Evolutionary conservation across 805 yeast genomes (phyloP), one percentile per base, ranked within the genome.

Genomic region (Scheffersomyces stipitis): DNA sequence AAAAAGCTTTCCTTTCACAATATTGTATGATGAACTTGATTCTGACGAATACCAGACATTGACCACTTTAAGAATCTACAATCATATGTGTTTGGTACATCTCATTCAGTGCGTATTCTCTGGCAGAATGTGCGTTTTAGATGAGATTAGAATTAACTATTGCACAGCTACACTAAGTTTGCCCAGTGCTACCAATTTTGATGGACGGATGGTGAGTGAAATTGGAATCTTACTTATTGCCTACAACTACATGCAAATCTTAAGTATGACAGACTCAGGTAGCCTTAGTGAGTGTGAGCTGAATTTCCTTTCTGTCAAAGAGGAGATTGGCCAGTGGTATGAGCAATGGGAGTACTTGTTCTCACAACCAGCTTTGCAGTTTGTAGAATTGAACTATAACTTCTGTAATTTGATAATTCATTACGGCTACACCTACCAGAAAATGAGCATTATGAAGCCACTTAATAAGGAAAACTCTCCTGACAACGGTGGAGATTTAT

Each of bases 171-270:
- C 83, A 1, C 60, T 81, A 33, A 76, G 79, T 27, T 58, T 78
- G 26, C 67, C 80, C 4, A 66, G 76, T 24, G 77, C 89, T 2
- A 82, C 89, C 4, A 83, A 83, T 51, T 86, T 85, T 54, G 95
- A 86, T 53, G 87, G 86, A n/a, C 62, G 93, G 40, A 83, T 86
- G 78, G 81, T 84, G 5, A 81, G 88, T 28, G 95, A 86, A 56
- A 78, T 83, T 34, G 75, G 80, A 14, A 67, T 83, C 8, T 77
- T 81, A 36, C 55, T 76, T 13, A 69, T 78, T 9, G 67, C 81
- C 0, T 83, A 83, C 58, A 75, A 75, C 38, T 82, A 69, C 54
- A 62, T 81, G 15, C 82, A 80, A 36, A 41, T 52, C 9, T 44
- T 62, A 17, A 59, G 55, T 37, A 38, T 18, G n/a, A 10, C 44